These are phyloP conservation scores for Psilocybe cyanescens DNA, from an alignment of 768 basidiomycete genomes.

Conservation along the genomic window DNA sequence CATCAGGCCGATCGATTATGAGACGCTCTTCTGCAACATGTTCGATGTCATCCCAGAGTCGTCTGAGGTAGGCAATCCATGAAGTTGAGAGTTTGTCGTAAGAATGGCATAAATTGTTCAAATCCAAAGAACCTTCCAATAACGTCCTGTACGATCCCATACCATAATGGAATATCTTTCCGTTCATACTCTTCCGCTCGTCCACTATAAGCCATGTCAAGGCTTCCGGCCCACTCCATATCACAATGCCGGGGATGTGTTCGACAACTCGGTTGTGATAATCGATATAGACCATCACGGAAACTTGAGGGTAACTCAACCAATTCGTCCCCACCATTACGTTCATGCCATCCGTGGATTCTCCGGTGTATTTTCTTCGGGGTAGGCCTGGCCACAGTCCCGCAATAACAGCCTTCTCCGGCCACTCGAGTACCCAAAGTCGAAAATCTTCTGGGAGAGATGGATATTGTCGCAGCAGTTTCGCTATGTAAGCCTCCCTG, in stretches of 20 bases:
- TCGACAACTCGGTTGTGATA: neutral
- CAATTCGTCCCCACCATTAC: neutral
- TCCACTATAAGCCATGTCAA: constrained; percentile 2
- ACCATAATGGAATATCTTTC: constrained; percentile 2
- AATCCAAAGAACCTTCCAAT: neutral
- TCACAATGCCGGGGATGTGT: constrained; percentile 2
- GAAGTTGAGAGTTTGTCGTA: neutral
- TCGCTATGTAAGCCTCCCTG: constrained; percentile 10
- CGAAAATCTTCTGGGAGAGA: constrained; percentile 15
- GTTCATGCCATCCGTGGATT: neutral
- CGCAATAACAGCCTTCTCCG: constrained; percentile 7
- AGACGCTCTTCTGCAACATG: neutral
- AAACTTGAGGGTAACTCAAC: constrained; percentile 4
- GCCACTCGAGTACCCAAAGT: constrained; percentile 22
- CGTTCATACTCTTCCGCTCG: neutral
- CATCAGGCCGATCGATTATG: neutral
- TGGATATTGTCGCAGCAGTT: constrained; percentile 7
- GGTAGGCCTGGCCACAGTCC: constrained; percentile 15
- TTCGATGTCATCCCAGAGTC: neutral
- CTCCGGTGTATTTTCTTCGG: neutral
- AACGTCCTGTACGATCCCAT: neutral
- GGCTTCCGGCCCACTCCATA: neutral
- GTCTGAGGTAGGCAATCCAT: neutral
- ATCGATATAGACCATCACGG: neutral
- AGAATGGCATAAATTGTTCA: neutral